Conservation (phyloP, 371 early-diverging fungal genomes). For the Mortierella sp. region DNA sequence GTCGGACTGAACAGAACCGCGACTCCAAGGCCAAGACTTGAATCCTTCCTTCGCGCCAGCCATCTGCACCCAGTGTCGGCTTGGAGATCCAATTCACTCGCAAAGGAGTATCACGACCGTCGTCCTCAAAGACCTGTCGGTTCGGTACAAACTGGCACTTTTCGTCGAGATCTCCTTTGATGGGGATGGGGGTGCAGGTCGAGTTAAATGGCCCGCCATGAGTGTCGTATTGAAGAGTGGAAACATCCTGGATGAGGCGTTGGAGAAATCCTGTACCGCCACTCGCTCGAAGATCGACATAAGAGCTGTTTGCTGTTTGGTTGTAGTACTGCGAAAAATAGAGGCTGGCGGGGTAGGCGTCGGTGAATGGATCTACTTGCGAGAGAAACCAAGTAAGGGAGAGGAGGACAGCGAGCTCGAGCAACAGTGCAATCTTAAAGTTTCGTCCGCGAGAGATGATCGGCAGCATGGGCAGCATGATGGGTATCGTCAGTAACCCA, state of each 20-base stretch:
- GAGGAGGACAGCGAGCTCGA: slow-evolving; percentile 21
- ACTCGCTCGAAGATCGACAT: slow-evolving; percentile 21
- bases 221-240: neutral
- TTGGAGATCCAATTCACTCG: slow-evolving; percentile 22
- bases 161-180: slow-evolving; percentile 10
- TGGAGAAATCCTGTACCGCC: slow-evolving; percentile 22
- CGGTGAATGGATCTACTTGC: slow-evolving; percentile 25
- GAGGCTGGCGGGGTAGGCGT: slow-evolving; percentile 21
- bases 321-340: slow-evolving; percentile 41
- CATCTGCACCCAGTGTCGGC: neutral
- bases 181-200: slow-evolving; percentile 10
- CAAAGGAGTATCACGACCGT: slow-evolving; percentile 29
- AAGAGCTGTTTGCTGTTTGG: slow-evolving; percentile 33
- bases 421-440: slow-evolving; percentile 30
- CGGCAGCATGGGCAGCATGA: slow-evolving; percentile 32
- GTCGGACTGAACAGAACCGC: slow-evolving; percentile 31
- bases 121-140: slow-evolving; percentile 54
- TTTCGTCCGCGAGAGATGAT: slow-evolving; percentile 43
- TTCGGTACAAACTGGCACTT: slow-evolving; percentile 21
- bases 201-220: neutral
- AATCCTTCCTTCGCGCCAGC: slow-evolving; percentile 39
- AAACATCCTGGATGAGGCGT: slow-evolving; percentile 32
- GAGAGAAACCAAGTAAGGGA: slow-evolving; percentile 25
- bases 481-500: slow-evolving; percentile 39
- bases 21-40: slow-evolving; percentile 37